These are phyloP conservation scores for Aspergillus eucalypticola DNA, from an alignment of 2,329 filamentous ascomycete genomes.

Conservation along the genomic window DNA sequence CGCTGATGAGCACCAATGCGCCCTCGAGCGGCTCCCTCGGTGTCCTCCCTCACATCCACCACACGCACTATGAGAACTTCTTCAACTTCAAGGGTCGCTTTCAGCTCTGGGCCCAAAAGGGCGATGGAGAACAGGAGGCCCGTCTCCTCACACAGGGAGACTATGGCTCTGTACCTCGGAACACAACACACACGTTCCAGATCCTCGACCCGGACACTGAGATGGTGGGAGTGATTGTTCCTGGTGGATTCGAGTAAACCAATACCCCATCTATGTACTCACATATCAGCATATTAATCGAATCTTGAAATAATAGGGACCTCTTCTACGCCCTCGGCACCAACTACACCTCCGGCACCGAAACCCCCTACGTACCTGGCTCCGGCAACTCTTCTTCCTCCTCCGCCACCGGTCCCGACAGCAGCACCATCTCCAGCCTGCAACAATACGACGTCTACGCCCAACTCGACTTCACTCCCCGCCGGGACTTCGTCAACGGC, in stretches of 20 bases:
- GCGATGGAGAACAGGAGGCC: conserved; percentile 34
- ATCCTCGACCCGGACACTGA: conserved; percentile 51
- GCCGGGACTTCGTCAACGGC: conserved; percentile 46
- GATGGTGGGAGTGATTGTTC: conserved; percentile 49
- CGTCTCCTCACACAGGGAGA: conserved; percentile 48
- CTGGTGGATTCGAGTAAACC: conserved; percentile 51
- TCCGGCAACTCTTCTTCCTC: conserved; percentile 30
- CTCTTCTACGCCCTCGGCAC: conserved; percentile 46
- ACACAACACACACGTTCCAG: conserved; percentile 53
- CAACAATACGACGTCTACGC: conserved; percentile 48
- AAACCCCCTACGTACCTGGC: conserved; percentile 41
- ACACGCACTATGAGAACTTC: conserved; percentile 51
- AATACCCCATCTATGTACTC: neutral
- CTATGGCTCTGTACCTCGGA: conserved; percentile 48
- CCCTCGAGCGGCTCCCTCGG: conserved; percentile 40
- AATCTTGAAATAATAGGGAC: conserved; percentile 17
- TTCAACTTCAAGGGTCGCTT: conserved; percentile 48
- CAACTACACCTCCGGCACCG: conserved; percentile 38
- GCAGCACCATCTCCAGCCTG: conserved; percentile 39
- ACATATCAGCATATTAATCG: neutral
- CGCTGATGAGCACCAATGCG: conserved; percentile 48
- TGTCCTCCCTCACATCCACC: conserved; percentile 48
- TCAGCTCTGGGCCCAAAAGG: conserved; percentile 48
- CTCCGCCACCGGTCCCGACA: conserved; percentile 29
- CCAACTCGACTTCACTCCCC: conserved; percentile 43